Evolutionary conservation across 768 basidiomycete genomes (phyloP), one percentile per base, ranked within the genome.

Genomic region (Amyloporia xantha): DNA sequence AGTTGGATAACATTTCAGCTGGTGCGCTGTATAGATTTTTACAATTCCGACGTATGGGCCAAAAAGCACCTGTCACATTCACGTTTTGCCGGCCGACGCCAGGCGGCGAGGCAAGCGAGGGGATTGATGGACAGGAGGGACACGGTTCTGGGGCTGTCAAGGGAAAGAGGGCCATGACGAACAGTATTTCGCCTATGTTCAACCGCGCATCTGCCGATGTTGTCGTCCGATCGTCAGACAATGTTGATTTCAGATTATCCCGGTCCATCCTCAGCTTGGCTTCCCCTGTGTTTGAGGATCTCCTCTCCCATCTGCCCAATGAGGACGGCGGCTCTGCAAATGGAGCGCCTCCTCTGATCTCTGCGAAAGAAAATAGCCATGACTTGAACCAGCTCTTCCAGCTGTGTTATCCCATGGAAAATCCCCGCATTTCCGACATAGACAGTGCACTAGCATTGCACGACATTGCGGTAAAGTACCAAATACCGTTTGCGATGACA

Each of bases 151-250:
- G n/a, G n/a, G n/a, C n/a, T n/a, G n/a, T n/a, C n/a, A n/a, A n/a
- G n/a, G n/a, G n/a, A n/a, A n/a, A n/a, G n/a, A n/a, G n/a, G n/a
- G 9, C 30, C 30, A 33, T 7, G 30, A 7, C 38, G 19, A 19
- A 9, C 9, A 19, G 9, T 7, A 17, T 9, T 13, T 13, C 20
- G 9, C 9, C 38, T 9, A 5, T 6, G 9, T 19, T 37, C 19
- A 25, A 30, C 25, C 19, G 9, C 26, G n/a, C 41, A 10, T 26
- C 30, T 27, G 45, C 55, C n/a, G 63, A 65, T 43, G 49, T 62
- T 17, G 52, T 62, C 38, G 39, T 64, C 37, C 60, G 53, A 7
- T 62, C 66, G 10, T 54, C 56, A 11, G 65, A 66, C 37, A 49
- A 48, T 10, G 47, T 54, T 35, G 53, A 58, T 36, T 63, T 64